Evolutionary conservation across 257 asterid genomes (phyloP), one percentile per base, ranked within the genome.

Genomic region (Rubia yunnanensis): DNA sequence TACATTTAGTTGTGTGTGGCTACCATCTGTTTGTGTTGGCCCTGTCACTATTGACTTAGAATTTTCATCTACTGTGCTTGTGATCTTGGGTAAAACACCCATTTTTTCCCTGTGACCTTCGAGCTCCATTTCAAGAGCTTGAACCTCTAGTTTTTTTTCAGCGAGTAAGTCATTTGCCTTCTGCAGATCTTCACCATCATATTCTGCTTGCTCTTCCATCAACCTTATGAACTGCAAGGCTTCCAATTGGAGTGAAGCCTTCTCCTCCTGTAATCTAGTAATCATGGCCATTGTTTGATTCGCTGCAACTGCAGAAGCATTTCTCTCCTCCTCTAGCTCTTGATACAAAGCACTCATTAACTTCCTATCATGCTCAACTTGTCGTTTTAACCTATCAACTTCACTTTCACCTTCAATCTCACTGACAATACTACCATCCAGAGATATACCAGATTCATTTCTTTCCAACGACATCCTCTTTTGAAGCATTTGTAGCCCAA

Each of bases 231-330:
- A 84, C 68, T 91, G 98, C 61, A 86, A 63, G 4, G 98, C 92
- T 79, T 92, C 98, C 95, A 85, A 87, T 52, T 89, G 80, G 31
- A 92, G 79, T 41, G 89, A 71, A 0, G 98, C 88, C 72, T 91
- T 91, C 81, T 91, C 98, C 71, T 88, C 96, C 72, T 91, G 98
- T 75, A 91, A 72, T 70, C 95, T 72, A 59, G 96, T 88, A 70
- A 91, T 88, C 98, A 91, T 91, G 26, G 98, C 94, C 98, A 91
- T 86, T 4, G 98, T 85, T 76, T 91, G 95, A 73, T 86, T 88
- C 53, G 86, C 88, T n/a, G 98, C 96, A 60, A 86, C 78, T 7
- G 96, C 83, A 57, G 98, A 86, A 49, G 98, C 95, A 66, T 75
- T 91, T 79, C 94, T 78, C 80, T 91, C 98, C 68, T 91, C 98